phyloP scores from a whole-genome alignment of 768 basidiomycete genomes.

The Mycena haematopus region DNA sequence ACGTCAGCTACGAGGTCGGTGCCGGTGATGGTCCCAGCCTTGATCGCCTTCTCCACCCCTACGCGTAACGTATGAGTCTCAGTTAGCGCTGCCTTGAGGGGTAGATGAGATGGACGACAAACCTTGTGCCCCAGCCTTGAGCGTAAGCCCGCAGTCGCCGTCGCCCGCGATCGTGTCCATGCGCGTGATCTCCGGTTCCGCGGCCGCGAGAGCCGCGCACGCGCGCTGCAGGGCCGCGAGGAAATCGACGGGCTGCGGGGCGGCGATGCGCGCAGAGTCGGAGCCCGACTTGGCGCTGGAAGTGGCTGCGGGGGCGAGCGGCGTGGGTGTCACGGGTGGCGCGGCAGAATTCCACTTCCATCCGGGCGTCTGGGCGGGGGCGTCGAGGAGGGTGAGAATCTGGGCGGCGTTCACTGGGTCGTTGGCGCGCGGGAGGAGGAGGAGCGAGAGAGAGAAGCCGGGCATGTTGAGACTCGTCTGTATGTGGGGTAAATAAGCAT shows the following conservation, averaged over 20 bases:
- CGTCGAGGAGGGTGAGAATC: slow-evolving; percentile 75
- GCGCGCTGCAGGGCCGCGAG: slow-evolving; percentile 60
- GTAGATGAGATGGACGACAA: slow-evolving; percentile 32
- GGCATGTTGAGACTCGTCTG: slow-evolving; percentile 94
- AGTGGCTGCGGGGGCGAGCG: slow-evolving; percentile 26
- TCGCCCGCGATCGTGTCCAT: slow-evolving; percentile 95
- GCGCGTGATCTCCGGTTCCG: slow-evolving; percentile 88
- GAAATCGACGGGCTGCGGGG: slow-evolving; percentile 57
- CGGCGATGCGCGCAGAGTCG: slow-evolving; percentile 30
- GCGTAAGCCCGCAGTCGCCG: slow-evolving; percentile 67
- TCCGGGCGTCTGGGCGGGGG: slow-evolving; percentile 71
- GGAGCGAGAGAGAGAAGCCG: slow-evolving; percentile 85
- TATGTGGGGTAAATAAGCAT: slow-evolving; percentile 1
- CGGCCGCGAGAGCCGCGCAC: slow-evolving; percentile 69
- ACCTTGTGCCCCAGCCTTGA: slow-evolving; percentile 76
- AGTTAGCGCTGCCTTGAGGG: neutral
- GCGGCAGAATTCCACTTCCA: slow-evolving; percentile 80
- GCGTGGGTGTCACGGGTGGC: slow-evolving; percentile 41
- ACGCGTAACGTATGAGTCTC: too few relatives aligned
- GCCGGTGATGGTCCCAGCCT: slow-evolving; percentile 62
- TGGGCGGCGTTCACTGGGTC: slow-evolving; percentile 44
- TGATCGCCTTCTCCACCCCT: slow-evolving; percentile 69
- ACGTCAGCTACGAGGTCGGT: slow-evolving; percentile 69
- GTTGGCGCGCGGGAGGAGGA: slow-evolving; percentile 66
- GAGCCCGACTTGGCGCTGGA: slow-evolving; percentile 20